Evolutionary conservation across 1,284 basidiomycete species (phyloP).

Genomic region (Serendipita sp.): DNA sequence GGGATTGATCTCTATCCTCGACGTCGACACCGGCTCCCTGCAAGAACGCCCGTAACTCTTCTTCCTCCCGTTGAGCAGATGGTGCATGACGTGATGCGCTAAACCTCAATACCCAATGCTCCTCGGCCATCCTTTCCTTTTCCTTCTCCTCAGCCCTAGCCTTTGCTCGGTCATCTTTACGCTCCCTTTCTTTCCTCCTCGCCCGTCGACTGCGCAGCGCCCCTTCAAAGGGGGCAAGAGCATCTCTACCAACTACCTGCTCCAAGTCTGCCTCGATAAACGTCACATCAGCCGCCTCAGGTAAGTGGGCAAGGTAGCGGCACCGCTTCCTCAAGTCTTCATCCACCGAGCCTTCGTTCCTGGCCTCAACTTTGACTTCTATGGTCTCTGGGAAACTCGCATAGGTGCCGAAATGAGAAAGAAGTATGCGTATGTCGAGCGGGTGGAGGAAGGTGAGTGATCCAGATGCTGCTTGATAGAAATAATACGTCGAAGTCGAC

Average conservation of each 20-base stretch:
- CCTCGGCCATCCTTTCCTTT: constrained; percentile 34
- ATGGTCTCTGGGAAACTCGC: constrained; percentile 75
- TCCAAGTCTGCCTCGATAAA: constrained; percentile 84
- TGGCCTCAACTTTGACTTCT: constrained; percentile 62
- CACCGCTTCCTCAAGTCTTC: constrained; percentile 87
- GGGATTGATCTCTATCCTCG: constrained; percentile 21
- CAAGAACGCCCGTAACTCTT: constrained; percentile 13
- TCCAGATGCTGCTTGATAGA: constrained; percentile 90
- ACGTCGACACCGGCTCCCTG: constrained; percentile 18
- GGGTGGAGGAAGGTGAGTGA: constrained; percentile 89
- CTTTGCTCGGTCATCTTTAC: constrained; percentile 73
- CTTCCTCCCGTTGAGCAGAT: constrained; percentile 11
- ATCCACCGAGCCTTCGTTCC: constrained; percentile 67
- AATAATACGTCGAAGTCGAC: constrained; percentile 76
- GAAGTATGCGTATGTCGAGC: constrained; percentile 85
- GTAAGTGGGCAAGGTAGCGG: constrained; percentile 89
- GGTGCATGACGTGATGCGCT: constrained; percentile 14
- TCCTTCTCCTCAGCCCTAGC: constrained; percentile 61
- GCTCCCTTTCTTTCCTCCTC: constrained; percentile 63
- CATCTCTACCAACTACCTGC: constrained; percentile 56
- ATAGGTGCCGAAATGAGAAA: constrained; percentile 75
- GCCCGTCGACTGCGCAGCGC: constrained; percentile 60
- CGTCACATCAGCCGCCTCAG: constrained; percentile 83
- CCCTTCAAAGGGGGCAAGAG: constrained; percentile 65
- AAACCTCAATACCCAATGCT: constrained; percentile 17